Conservation (phyloP, 345 rosid species). For the Brassica nigra region DNA sequence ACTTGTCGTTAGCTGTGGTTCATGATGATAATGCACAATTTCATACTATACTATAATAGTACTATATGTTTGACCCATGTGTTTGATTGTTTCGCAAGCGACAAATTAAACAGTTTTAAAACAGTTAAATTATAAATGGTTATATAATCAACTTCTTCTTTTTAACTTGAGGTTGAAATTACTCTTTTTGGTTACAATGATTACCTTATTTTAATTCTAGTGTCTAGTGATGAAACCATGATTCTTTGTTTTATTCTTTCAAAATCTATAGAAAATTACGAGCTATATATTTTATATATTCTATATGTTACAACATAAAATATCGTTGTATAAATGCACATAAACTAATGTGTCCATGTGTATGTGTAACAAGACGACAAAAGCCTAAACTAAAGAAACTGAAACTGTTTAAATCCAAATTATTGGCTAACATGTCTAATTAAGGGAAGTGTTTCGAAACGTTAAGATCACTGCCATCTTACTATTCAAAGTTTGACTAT, state of each 20-base stretch:
- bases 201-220: constrained; percentile 42
- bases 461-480: not conserved
- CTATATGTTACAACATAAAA: not conserved
- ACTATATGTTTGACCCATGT: constrained; percentile 23
- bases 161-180: constrained; percentile 51
- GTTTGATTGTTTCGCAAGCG: constrained; percentile 49
- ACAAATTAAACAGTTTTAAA: constrained; percentile 27
- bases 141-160: constrained; percentile 28
- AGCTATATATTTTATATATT: not conserved
- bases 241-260: constrained; percentile 24
- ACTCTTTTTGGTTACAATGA: constrained; percentile 68
- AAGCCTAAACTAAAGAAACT: not conserved
- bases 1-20: constrained; percentile 22
- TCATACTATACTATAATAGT: constrained; percentile 2
- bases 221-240: constrained; percentile 28
- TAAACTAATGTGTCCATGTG: not conserved
- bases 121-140: not conserved
- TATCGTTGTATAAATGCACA: not conserved
- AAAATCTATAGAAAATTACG: constrained; percentile 5
- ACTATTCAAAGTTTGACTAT: constrained; percentile 1
- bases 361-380: constrained; percentile 37
- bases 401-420: constrained; percentile 3
- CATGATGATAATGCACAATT: constrained; percentile 27
- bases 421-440: not conserved
- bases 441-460: not conserved